Percentiles rank a stretch among this genome's conserved stretches.
phyloP scores from a whole-genome alignment of 116 monocot species.

The Cymodocea nodosa region DNA sequence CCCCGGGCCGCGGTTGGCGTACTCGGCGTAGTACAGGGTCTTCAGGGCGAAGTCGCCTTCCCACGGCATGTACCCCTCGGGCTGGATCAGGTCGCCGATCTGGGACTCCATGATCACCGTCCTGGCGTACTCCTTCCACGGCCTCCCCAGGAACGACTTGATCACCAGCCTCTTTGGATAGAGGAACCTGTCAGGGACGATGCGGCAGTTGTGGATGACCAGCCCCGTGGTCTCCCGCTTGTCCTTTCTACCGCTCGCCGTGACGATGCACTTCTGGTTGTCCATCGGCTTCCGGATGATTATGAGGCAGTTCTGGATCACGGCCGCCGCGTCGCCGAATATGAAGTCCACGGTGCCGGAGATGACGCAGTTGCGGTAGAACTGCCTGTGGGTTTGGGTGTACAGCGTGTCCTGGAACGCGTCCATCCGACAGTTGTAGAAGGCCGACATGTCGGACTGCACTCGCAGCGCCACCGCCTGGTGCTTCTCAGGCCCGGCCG shows the following conservation, averaged over 20 bases:
- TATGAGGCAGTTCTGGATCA: slow-evolving; percentile 84
- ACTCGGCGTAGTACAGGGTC: slow-evolving; percentile 81
- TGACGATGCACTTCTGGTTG: slow-evolving; percentile 65
- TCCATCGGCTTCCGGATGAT: slow-evolving; percentile 57
- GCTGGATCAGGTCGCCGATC: slow-evolving; percentile 65
- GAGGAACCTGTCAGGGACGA: slow-evolving; percentile 52
- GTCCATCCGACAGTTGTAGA: slow-evolving; percentile 67
- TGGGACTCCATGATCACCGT: slow-evolving; percentile 70
- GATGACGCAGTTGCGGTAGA: slow-evolving; percentile 67
- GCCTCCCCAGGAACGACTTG: slow-evolving; percentile 68
- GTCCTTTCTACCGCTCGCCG: slow-evolving; percentile 47
- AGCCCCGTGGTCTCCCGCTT: slow-evolving; percentile 28
- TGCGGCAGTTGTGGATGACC: slow-evolving; percentile 75
- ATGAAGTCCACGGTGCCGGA: slow-evolving; percentile 93
- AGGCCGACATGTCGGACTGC: slow-evolving; percentile 38
- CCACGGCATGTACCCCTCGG: slow-evolving; percentile 75
- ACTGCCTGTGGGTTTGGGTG: slow-evolving; percentile 41
- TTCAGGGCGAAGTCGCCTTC: slow-evolving; percentile 26
- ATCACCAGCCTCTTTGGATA: slow-evolving; percentile 37
- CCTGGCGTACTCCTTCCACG: slow-evolving; percentile 72
- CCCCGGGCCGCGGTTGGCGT: slow-evolving; percentile 55
- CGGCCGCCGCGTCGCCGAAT: slow-evolving; percentile 46
- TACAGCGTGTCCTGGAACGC: slow-evolving; percentile 64
- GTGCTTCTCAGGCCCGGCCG: slow-evolving; percentile 46
- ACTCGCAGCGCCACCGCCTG: slow-evolving; percentile 61